Percentiles rank a stretch among this genome's conserved stretches.
Evolutionary conservation across 345 rosid species (phyloP).

Genomic region (Euphorbia lathyris): DNA sequence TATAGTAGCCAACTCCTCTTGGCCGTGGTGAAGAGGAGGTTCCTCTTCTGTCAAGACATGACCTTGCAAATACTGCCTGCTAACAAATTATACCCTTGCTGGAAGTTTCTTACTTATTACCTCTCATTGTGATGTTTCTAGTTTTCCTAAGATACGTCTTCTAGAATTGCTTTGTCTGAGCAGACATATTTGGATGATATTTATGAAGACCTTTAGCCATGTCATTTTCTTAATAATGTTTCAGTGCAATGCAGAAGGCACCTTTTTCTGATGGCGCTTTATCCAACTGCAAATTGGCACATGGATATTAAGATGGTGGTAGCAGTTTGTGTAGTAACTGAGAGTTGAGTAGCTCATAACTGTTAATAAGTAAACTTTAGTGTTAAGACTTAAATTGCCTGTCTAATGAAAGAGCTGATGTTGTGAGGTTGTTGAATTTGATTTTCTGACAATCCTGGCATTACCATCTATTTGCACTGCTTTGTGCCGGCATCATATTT

Average conservation of each 20-base stretch:
- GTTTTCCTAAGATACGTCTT: background rate
- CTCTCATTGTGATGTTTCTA: background rate
- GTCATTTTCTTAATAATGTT: background rate
- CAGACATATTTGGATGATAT: background rate
- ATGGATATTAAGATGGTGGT: background rate
- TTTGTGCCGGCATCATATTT: constrained; percentile 1
- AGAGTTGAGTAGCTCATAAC: background rate
- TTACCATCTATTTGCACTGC: background rate
- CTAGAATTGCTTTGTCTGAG: background rate
- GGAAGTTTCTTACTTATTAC: background rate
- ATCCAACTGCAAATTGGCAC: background rate
- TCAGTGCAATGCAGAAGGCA: background rate
- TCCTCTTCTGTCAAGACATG: background rate
- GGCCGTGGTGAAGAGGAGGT: background rate
- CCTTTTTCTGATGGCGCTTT: background rate
- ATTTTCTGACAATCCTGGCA: background rate
- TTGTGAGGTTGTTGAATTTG: background rate
- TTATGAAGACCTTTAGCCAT: background rate
- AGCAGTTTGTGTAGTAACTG: constrained; percentile 5
- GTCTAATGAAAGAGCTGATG: background rate
- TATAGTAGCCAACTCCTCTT: background rate
- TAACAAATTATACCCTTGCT: background rate
- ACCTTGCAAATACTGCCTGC: constrained; percentile 1
- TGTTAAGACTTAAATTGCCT: background rate
- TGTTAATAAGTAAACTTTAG: background rate